These are phyloP conservation scores for Russula brevipes DNA, from an alignment of 768 basidiomycete species.

Conservation along the genomic window DNA sequence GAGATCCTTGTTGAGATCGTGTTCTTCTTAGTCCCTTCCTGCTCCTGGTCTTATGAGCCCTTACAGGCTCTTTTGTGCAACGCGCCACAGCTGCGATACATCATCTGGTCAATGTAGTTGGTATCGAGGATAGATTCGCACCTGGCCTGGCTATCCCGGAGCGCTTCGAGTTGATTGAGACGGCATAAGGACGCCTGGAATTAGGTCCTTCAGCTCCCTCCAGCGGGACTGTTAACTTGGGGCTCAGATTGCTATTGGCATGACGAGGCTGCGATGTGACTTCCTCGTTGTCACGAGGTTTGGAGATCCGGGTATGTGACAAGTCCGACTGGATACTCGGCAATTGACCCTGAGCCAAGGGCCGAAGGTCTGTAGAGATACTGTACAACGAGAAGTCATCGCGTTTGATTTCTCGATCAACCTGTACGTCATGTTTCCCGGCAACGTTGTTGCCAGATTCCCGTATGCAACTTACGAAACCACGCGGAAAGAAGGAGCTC, in stretches of 20 bases:
- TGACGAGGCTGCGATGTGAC: neutral
- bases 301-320: neutral
- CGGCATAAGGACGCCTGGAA: neutral
- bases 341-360: neutral
- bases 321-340: neutral
- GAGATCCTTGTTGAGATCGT: constrained; percentile 1
- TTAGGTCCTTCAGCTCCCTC: neutral
- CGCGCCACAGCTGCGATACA: neutral
- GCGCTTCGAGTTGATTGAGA: neutral
- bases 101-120: neutral
- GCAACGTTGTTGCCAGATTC: too few relatives aligned
- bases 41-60: neutral
- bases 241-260: too few relatives aligned
- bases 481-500: neutral
- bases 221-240: neutral
- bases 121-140: neutral
- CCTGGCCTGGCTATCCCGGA: neutral
- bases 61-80: neutral
- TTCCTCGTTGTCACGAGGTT: neutral
- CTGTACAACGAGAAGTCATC: neutral
- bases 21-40: neutral
- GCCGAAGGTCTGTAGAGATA: neutral
- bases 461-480: neutral
- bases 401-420: neutral
- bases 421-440: neutral